Evolutionary conservation across 345 rosid genomes (phyloP), one percentile per base, ranked within the genome.

Genomic region (Euphorbia peplus): DNA sequence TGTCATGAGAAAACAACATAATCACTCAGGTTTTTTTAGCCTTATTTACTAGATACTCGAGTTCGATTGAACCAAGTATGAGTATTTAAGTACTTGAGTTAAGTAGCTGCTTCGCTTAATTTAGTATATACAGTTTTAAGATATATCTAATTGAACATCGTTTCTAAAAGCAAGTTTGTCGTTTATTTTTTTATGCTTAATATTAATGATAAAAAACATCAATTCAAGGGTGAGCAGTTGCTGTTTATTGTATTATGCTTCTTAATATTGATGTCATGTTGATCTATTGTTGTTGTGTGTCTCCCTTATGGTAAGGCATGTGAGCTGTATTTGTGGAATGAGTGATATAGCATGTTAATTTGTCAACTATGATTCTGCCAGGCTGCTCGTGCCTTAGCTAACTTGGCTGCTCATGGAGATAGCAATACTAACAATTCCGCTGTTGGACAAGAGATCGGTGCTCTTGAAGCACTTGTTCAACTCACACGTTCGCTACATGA

Each of bases 361-460:
- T 24, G 44, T 63, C 41, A 52, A 37, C 42, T 39, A 47, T 54
- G 68, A n/a, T 42, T 55, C 14, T 73, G 46, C 7, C 70, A 74
- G 98, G 98, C 95, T 83, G 96, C 98, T 75, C 96, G 96, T 25
- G 96, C 96, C 44, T 80, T 92, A 79, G 96, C 96, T 70, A 92
- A 92, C 74, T 80, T 92, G 80, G 98, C 98, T 80, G 95, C 98
- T 82, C 98, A 92, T 81, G 93, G 96, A 76, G 98, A 87, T 75
- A 92, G 95, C 81, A 92, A 92, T 67, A 86, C 81, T 39, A 90
- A 90, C 57, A 90, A 92, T 81, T 87, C 98, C 75, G 90, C 95
- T n/a, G 96, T 92, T 70, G 98, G 98, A 69, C 90, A 86, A 83
- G 98, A 92, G 78, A 83, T 81, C 70, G 98, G 96, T 73, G 98